Conservation (phyloP, 2,329 filamentous ascomycete genomes). For the Metarhizium guizhouense region DNA sequence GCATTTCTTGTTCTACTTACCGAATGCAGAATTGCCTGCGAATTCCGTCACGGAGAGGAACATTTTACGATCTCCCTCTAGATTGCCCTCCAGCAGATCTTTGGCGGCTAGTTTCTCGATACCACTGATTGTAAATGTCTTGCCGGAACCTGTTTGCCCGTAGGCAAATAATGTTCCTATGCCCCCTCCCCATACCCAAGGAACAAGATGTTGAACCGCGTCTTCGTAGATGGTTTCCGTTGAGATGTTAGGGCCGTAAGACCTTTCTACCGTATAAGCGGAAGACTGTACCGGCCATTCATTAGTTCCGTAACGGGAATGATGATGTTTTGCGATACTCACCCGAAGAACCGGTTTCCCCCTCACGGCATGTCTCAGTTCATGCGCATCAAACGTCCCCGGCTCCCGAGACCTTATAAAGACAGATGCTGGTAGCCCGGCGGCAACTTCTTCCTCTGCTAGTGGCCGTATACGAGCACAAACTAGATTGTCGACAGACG, state of each 20-base stretch:
- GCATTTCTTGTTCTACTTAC: slow-evolving; percentile 4
- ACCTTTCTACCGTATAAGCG: too few relatives aligned
- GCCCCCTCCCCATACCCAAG: slow-evolving; percentile 36
- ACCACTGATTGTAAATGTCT: slow-evolving; percentile 34
- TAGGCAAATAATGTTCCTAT: slow-evolving; percentile 40
- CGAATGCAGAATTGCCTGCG: slow-evolving; percentile 25
- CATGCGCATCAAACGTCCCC: slow-evolving; percentile 19
- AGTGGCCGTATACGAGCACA: slow-evolving; percentile 28
- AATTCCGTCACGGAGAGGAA: slow-evolving; percentile 30
- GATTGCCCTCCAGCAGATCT: slow-evolving; percentile 11
- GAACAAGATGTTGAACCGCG: slow-evolving; percentile 20
- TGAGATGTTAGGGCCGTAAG: too few relatives aligned
- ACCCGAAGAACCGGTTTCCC: too few relatives aligned
- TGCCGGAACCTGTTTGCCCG: slow-evolving; percentile 40
- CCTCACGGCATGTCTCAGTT: too few relatives aligned
- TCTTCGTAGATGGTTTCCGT: too few relatives aligned
- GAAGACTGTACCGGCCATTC: too few relatives aligned
- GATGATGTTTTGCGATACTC: too few relatives aligned
- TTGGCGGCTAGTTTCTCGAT: slow-evolving; percentile 26
- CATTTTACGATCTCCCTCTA: slow-evolving; percentile 22
- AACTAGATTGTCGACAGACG: slow-evolving; percentile 23
- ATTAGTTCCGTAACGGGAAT: too few relatives aligned
- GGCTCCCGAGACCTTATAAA: too few relatives aligned
- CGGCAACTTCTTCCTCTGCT: slow-evolving; percentile 24
- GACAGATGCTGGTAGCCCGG: slow-evolving; percentile 16